Base-by-base conservation (phyloP, 106 monocot genomes). In the Dactylorhiza incarnata region DNA sequence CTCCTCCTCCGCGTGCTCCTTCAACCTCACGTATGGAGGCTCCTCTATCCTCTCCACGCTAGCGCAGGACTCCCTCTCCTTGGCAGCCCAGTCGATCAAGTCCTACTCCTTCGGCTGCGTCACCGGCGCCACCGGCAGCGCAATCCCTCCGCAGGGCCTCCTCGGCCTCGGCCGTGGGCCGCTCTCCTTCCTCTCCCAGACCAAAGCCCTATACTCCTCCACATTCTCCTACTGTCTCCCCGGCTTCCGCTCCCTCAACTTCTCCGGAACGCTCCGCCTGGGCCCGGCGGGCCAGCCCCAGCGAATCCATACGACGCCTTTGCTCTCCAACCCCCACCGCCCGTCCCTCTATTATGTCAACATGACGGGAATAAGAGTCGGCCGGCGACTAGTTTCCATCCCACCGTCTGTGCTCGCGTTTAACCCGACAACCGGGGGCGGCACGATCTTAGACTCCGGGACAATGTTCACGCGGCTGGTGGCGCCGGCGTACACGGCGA, bases 181-280 rank as follows among this genome's bases (percentile, higher is more conserved):
- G 1, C 72, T 86, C 29, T 94, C 94, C 23, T 79, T 97, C 75
- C 22, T 89, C 53, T 86, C 94, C 22, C 91, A 91, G 37, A 87
- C 94, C 12, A 77, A 83, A 54, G 5, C 37, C 54, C 71, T 87
- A 25, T 97, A 89, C 80, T 49, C 10, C 15, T 82, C 83, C 66
- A 89, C 89, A 6, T 97, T 97, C 87, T 97, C 97, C 79, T 97
- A 97, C 91, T 97, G 97, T 72, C 91, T 97, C 66, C 97, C 97
- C 6, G 75, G 78, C 79, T 86, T 89, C 89, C 76, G 79, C 4
- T 94, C 97, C 43, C 65, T 61, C 54, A 97, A 94, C 82, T 97
- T 94, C 91, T 89, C 94, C 68, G 97, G 97, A 65, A 88, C 91
- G n/a, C 97, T 97, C 70, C 87, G 89, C 9, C 91, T 97, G 29